Evolutionary conservation across 345 rosid species (phyloP).

Genomic region (Melastoma malabathricum): DNA sequence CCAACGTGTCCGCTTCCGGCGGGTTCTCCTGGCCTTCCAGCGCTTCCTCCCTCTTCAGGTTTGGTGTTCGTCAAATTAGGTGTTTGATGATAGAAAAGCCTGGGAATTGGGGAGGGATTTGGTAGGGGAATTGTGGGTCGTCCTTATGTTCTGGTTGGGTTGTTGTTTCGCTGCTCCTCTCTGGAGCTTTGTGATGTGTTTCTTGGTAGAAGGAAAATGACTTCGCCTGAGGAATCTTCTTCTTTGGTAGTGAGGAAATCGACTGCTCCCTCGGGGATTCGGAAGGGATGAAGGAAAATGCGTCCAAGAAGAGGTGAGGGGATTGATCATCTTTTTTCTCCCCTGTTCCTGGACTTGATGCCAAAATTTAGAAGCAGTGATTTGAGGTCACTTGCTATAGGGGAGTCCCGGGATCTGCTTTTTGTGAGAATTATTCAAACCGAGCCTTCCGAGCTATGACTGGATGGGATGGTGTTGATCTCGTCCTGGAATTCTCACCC

Average conservation of each 20-base stretch:
- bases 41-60: conserved; percentile 58
- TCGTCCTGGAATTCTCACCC: neutral
- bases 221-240: neutral
- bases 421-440: no score
- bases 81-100: neutral
- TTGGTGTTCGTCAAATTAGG: neutral
- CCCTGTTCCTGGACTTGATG: neutral
- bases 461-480: neutral
- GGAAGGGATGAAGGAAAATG: conserved; percentile 54
- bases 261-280: conserved; percentile 66
- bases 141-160: neutral
- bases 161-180: neutral
- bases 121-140: neutral
- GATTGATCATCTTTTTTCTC: conserved; percentile 2
- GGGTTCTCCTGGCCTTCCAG: conserved; percentile 53
- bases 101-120: neutral
- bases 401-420: no score
- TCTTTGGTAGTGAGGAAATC: conserved; percentile 17
- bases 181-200: no score
- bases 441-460: no score
- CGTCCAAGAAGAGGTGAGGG: conserved; percentile 65
- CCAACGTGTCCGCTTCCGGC: conserved; percentile 20
- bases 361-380: neutral
- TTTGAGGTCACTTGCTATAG: no score
- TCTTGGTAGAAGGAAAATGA: no score